Evolutionary conservation across 768 basidiomycete species (phyloP), one percentile per base, ranked within the genome.

Genomic region (Panus rudis): DNA sequence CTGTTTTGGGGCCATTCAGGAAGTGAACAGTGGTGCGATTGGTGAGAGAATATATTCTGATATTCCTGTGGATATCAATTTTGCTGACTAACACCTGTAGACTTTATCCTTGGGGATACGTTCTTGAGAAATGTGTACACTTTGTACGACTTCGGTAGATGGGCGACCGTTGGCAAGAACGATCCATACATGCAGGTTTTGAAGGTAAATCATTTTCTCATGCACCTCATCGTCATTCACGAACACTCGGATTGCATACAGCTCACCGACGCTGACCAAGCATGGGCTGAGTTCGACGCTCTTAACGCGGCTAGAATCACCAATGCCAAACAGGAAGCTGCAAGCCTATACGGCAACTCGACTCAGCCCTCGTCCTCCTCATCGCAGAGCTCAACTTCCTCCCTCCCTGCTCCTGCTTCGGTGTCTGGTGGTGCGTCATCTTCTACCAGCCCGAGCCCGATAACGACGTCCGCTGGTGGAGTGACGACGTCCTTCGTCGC

Each of bases 121-220:
- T 54, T 54, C 50, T 26, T 54, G 23, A 47, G 50, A 19, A 54
- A 54, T 42, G 50, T 45, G 2, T 51, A 51, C 38, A 34, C 45
- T 6, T 41, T 54, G 21, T 49, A 41, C 38, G 42, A 51, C 39
- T 47, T 43, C 28, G 42, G 42, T n/a, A 43, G 41, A 25, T 44
- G 42, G 42, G 37, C 47, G 40, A 24, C 24, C 16, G 8, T 21
- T 12, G 25, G 35, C 8, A 22, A 14, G 14, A 22, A 20, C 8
- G 22, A n/a, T 20, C 46, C 46, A 14, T 47, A 37, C 26, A 34
- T 47, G 3, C 46, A 47, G 25, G 24, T 47, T 6, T 21, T 47
- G 2, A 14, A 26, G 14, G 46, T 47, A 28, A 19, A 41, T 39
- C 14, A 4, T 16, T 22, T 31, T 20, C 16, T 12, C 4, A 14